Evolutionary conservation across 192 early-diverging fungal genomes (phyloP).

Genomic region (Coemansia sp.): DNA sequence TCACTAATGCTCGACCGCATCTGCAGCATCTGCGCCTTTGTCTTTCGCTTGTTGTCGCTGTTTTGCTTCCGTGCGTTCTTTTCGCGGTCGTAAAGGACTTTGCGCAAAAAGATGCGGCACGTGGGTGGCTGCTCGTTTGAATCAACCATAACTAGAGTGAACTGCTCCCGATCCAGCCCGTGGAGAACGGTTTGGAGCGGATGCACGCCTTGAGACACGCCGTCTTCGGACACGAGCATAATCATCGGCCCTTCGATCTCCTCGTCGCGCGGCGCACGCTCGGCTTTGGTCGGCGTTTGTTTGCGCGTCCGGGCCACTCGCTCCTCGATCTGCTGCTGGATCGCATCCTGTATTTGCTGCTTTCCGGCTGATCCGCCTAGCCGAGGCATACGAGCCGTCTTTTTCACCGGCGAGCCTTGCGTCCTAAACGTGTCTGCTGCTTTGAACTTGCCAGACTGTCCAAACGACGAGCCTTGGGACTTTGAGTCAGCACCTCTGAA

Average conservation of each 20-base stretch:
- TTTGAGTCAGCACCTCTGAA: too few relatives aligned
- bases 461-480: too few relatives aligned
- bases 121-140: conserved; percentile 17
- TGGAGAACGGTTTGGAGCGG: conserved; percentile 17
- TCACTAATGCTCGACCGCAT: conserved; percentile 19
- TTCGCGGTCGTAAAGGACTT: conserved; percentile 40
- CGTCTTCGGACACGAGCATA: conserved; percentile 21
- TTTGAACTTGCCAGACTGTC: not conserved
- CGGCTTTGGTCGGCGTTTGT: not conserved
- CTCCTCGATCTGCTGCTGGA: not conserved
- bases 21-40: conserved; percentile 22
- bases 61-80: conserved; percentile 21
- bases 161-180: conserved; percentile 22
- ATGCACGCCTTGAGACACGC: conserved; percentile 15
- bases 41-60: conserved; percentile 1
- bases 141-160: conserved; percentile 34
- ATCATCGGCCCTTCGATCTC: conserved; percentile 37
- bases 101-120: conserved; percentile 41
- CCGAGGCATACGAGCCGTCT: not conserved
- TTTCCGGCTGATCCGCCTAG: not conserved
- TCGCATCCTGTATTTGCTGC: not conserved
- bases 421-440: not conserved
- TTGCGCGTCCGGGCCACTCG: conserved; percentile 2
- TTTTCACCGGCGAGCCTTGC: not conserved
- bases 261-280: conserved; percentile 32